Evolutionary conservation across 768 basidiomycete genomes (phyloP), one percentile per base, ranked within the genome.

Genomic region (Porpolomopsis calyptriformis): DNA sequence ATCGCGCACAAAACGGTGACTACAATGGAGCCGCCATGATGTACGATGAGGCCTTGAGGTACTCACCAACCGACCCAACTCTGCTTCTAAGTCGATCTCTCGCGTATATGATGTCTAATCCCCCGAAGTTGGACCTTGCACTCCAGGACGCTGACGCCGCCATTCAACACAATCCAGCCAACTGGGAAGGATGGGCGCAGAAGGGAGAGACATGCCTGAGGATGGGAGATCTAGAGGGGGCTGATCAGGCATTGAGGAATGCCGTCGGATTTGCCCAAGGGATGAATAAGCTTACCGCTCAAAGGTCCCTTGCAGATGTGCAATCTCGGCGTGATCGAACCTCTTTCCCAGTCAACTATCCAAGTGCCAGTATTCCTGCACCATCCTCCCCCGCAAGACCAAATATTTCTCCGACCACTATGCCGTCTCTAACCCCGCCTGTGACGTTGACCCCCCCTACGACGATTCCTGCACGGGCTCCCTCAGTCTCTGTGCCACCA

Each of bases 91-190:
- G 44, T 27, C 44, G 44, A 24, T 45, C 44, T 36, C 33, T 45
- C 44, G 44, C 44, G 24, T 18, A 45, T 36, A 38, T 25, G 33
- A 36, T 45, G 34, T 45, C 33, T n/a, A 34, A 26, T 3, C 31
- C 44, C 14, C 44, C 33, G 14, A 45, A 23, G 20, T 22, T 45
- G 10, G 44, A 45, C 25, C 44, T 35, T 22, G 44, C 44, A 5
- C 20, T 45, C 14, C 44, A 45, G 34, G 44, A 45, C 20, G 44
- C 44, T 22, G 34, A 45, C 23, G 44, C 35, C 33, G 36, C 36
- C 34, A 34, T 45, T 38, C 44, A 34, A 26, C 34, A 36, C 20
- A 19, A 34, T 19, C 33, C 44, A 37, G n/a, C 44, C 10, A 45
- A 45, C 22, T n/a, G 44, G 44, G 33, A 37, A 24, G 44, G 20